These are phyloP conservation scores for Krasilnikovozyma curviuscula DNA, from an alignment of 768 basidiomycete species.

Conservation along the genomic window DNA sequence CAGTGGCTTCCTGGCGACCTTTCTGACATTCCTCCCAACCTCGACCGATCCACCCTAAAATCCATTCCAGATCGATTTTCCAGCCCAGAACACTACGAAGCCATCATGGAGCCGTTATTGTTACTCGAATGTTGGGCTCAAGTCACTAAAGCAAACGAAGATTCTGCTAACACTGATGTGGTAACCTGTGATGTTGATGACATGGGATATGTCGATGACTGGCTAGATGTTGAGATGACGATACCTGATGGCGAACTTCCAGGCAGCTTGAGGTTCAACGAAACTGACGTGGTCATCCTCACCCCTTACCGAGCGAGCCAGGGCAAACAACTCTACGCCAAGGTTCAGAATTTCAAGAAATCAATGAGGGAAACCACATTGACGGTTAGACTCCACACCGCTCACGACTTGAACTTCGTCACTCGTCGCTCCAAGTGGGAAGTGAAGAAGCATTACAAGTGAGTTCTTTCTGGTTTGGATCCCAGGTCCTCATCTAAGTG, in stretches of 20 bases:
- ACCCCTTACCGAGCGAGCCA: slow-evolving; percentile 25
- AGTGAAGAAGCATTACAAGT: slow-evolving; percentile 69
- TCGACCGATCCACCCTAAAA: background rate
- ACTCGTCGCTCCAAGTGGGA: slow-evolving; percentile 38
- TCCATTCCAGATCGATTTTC: slow-evolving; percentile 50
- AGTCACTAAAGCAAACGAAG: slow-evolving; percentile 56
- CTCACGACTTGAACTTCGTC: slow-evolving; percentile 14
- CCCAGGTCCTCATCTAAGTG: background rate
- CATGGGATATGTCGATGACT: slow-evolving; percentile 57
- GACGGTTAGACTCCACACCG: slow-evolving; percentile 33
- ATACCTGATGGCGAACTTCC: slow-evolving; percentile 38
- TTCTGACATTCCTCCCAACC: slow-evolving; percentile 23
- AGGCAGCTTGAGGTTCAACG: slow-evolving; percentile 54
- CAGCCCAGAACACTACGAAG: slow-evolving; percentile 46
- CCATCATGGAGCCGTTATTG: slow-evolving; percentile 64
- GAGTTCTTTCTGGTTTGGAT: slow-evolving; percentile 16
- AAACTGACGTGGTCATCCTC: slow-evolving; percentile 67
- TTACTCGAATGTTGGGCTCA: slow-evolving; percentile 83
- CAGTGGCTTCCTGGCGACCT: slow-evolving; percentile 39
- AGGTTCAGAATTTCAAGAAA: slow-evolving; percentile 37
- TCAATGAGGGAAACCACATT: slow-evolving; percentile 36
- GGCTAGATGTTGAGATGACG: slow-evolving; percentile 55
- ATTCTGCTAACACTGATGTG: slow-evolving; percentile 29
- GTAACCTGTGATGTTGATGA: slow-evolving; percentile 47
- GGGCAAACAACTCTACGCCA: slow-evolving; percentile 43